Evolutionary conservation across 805 yeast species (phyloP).

Genomic region (Saturnispora ahearnii): DNA sequence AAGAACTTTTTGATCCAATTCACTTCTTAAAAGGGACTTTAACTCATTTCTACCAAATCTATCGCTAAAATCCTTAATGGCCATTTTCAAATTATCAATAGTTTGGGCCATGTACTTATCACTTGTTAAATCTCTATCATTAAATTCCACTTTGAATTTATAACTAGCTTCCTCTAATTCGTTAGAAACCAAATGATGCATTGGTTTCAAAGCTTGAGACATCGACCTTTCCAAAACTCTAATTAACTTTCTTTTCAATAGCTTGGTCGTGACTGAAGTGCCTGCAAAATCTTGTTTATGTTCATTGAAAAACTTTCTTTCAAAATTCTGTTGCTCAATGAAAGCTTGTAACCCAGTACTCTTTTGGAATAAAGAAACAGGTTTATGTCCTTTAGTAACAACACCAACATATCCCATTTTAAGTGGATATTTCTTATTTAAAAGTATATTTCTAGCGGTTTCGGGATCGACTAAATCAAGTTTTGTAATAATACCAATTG

Average conservation of each 20-base stretch:
- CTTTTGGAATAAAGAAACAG: slow-evolving; percentile 41
- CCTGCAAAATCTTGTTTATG: slow-evolving; percentile 51
- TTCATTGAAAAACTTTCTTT: slow-evolving; percentile 52
- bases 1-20: slow-evolving; percentile 80
- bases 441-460: slow-evolving; percentile 56
- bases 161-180: slow-evolving; percentile 92
- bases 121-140: slow-evolving; percentile 89
- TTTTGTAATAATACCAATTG: slow-evolving; percentile 93
- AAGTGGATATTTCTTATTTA: slow-evolving; percentile 78
- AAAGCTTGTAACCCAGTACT: slow-evolving; percentile 53
- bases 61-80: slow-evolving; percentile 79
- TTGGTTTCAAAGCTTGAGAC: slow-evolving; percentile 83
- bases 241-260: slow-evolving; percentile 72
- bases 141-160: slow-evolving; percentile 91
- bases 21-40: slow-evolving; percentile 66
- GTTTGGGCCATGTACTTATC: slow-evolving; percentile 90
- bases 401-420: slow-evolving; percentile 98
- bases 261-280: slow-evolving; percentile 67
- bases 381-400: slow-evolving; percentile 62
- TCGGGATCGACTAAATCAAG: slow-evolving; percentile 80
- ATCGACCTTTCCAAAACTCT: slow-evolving; percentile 81
- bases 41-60: slow-evolving; percentile 78
- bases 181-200: slow-evolving; percentile 73
- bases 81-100: slow-evolving; percentile 75
- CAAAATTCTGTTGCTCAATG: slow-evolving; percentile 60